Conservation (phyloP, 768 basidiomycete species). For the Naganishia vaughanmartiniae region DNA sequence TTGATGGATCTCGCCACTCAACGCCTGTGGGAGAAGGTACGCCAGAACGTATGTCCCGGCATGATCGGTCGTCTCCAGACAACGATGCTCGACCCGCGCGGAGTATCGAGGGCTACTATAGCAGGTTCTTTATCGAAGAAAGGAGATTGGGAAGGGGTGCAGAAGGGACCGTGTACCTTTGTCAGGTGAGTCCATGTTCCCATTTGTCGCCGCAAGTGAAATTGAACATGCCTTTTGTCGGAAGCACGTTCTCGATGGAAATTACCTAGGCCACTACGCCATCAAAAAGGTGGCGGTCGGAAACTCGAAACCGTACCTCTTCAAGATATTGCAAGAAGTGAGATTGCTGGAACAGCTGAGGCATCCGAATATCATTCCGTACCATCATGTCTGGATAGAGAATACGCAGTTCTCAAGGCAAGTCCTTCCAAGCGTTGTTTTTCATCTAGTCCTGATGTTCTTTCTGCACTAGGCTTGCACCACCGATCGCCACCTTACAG, state of each 20-base stretch:
- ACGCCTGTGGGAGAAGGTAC: not conserved
- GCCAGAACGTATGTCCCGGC: too few species aligned
- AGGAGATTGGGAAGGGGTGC: slow-evolving; percentile 89
- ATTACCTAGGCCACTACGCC: slow-evolving; percentile 79
- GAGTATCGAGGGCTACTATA: slow-evolving; percentile 84
- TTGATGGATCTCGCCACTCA: slow-evolving; percentile 12
- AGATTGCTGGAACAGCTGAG: slow-evolving; percentile 78
- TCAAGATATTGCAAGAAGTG: slow-evolving; percentile 80
- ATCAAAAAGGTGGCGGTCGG: slow-evolving; percentile 97
- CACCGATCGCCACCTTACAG: slow-evolving; percentile 83
- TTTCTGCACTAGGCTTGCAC: slow-evolving; percentile 63
- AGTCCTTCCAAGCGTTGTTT: slow-evolving; percentile 1
- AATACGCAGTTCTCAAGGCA: slow-evolving; percentile 68
- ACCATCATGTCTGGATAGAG: slow-evolving; percentile 95
- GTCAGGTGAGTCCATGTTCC: slow-evolving; percentile 61
- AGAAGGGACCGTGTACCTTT: slow-evolving; percentile 83
- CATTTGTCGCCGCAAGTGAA: not conserved
- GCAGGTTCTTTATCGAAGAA: slow-evolving; percentile 87
- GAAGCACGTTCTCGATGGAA: slow-evolving; percentile 79
- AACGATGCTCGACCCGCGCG: slow-evolving; percentile 19
- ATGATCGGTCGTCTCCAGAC: too few species aligned
- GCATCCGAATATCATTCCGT: slow-evolving; percentile 90
- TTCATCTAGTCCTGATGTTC: not conserved
- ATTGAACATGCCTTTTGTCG: slow-evolving; percentile 6
- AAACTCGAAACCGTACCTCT: slow-evolving; percentile 77